Evolutionary conservation across 139 green algal genomes (phyloP).

Genomic region (Chlorella sp.): DNA sequence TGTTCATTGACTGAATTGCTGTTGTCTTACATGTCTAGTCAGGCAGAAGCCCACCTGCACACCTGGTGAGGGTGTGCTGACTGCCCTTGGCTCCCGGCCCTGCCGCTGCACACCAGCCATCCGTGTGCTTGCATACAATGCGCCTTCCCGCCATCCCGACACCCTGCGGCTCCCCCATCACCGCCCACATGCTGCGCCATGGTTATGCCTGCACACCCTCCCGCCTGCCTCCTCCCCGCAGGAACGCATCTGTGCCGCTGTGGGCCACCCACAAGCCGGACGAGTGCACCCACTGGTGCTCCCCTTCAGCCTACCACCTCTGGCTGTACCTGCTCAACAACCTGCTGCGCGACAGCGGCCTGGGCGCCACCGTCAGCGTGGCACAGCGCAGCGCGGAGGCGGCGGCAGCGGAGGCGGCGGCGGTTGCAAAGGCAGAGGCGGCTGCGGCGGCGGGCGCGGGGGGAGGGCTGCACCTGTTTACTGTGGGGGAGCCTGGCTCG

Average conservation of each 20-base stretch:
- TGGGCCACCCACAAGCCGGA: slow-evolving; percentile 35
- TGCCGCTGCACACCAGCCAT: too few relatives aligned
- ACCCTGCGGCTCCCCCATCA: too few relatives aligned
- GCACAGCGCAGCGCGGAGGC: neutral
- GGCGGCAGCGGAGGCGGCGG: neutral
- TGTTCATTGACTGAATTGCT: too few relatives aligned
- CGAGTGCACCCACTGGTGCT: slow-evolving; percentile 48
- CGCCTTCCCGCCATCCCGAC: too few relatives aligned
- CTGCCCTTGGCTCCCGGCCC: too few relatives aligned
- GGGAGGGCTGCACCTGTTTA: neutral
- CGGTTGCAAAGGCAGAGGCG: neutral
- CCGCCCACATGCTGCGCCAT: too few relatives aligned
- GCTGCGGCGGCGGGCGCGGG: neutral
- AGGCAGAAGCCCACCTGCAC: too few relatives aligned
- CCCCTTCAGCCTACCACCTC: slow-evolving; percentile 41
- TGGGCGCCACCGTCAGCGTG: neutral
- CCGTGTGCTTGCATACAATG: too few relatives aligned
- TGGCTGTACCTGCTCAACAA: slow-evolving; percentile 37
- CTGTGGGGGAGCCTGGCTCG: too few relatives aligned
- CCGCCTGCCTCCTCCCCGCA: neutral
- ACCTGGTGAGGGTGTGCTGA: too few relatives aligned
- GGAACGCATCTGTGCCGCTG: slow-evolving; percentile 14
- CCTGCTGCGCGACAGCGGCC: neutral
- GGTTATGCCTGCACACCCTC: neutral
- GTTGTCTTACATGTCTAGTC: too few relatives aligned